Evolutionary conservation across 2,329 filamentous ascomycete genomes (phyloP).

Genomic region (Teratosphaeria viscida): DNA sequence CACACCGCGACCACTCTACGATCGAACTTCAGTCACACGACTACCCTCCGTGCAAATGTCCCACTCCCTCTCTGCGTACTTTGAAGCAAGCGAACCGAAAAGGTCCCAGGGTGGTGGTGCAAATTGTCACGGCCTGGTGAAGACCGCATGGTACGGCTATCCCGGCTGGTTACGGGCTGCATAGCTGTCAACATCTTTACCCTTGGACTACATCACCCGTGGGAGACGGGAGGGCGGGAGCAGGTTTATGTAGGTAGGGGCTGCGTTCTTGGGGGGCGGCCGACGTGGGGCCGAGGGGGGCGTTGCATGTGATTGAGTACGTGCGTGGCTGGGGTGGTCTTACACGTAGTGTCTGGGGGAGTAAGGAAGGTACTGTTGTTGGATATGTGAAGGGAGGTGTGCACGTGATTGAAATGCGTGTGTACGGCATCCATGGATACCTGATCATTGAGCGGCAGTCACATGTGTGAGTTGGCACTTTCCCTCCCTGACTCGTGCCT

Average conservation of each 20-base stretch:
- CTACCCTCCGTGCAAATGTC: background rate
- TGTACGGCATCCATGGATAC: background rate
- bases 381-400: background rate
- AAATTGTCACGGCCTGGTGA: background rate
- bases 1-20: background rate
- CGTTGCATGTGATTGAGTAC: background rate
- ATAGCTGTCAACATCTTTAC: background rate
- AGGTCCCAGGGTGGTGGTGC: background rate
- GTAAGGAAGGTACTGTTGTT: too few species aligned
- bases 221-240: background rate
- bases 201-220: background rate
- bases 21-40: background rate
- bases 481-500: background rate
- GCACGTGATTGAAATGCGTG: background rate
- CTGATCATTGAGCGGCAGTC: background rate
- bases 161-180: background rate
- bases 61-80: too few species aligned
- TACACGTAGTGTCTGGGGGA: background rate
- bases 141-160: background rate
- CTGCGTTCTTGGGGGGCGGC: background rate
- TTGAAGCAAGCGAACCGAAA: background rate
- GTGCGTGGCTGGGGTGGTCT: background rate
- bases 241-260: background rate
- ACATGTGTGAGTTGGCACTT: background rate
- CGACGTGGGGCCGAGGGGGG: background rate